Evolutionary conservation across 495 filamentous ascomycete genomes (phyloP).

Genomic region (Tuber melanosporum): DNA sequence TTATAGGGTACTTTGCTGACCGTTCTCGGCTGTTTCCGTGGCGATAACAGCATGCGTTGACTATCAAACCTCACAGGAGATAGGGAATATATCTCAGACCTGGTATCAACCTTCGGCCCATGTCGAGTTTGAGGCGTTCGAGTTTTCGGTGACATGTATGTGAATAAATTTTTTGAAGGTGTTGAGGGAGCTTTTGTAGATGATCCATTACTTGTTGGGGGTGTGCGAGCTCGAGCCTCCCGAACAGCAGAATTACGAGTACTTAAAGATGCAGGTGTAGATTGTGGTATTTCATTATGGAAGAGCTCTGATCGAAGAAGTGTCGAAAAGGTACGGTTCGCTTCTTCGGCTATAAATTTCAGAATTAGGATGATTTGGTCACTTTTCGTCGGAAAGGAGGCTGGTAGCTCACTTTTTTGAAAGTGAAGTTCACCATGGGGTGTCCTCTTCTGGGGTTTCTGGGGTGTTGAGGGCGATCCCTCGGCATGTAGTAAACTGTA

Average conservation of each 20-base stretch:
- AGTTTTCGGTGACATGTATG: slow-evolving; percentile 77
- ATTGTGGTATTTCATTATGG: slow-evolving; percentile 78
- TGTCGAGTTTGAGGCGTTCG: slow-evolving; percentile 83
- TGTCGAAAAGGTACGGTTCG: slow-evolving; percentile 84
- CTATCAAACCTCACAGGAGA: slow-evolving; percentile 85
- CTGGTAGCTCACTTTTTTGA: slow-evolving; percentile 66
- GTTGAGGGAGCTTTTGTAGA: slow-evolving; percentile 71
- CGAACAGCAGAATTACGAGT: slow-evolving; percentile 39
- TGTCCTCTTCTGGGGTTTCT: slow-evolving; percentile 71
- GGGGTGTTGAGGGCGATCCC: slow-evolving; percentile 83
- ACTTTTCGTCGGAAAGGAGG: neutral
- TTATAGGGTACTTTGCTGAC: slow-evolving; percentile 97
- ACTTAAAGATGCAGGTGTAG: slow-evolving; percentile 58
- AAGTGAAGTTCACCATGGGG: slow-evolving; percentile 89
- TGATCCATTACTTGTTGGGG: slow-evolving; percentile 61
- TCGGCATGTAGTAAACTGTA: slow-evolving; percentile 87
- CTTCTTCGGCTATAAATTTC: slow-evolving; percentile 70
- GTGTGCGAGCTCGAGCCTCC: slow-evolving; percentile 65
- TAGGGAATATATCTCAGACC: slow-evolving; percentile 85
- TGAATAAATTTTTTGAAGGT: slow-evolving; percentile 94
- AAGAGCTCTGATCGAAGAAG: slow-evolving; percentile 86
- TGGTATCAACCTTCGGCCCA: slow-evolving; percentile 74
- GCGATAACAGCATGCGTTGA: slow-evolving; percentile 84
- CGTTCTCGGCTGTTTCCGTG: slow-evolving; percentile 75
- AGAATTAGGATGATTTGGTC: slow-evolving; percentile 43